These are phyloP conservation scores for Gossypium davidsonii DNA, from an alignment of 441 rosid genomes.

Conservation along the genomic window DNA sequence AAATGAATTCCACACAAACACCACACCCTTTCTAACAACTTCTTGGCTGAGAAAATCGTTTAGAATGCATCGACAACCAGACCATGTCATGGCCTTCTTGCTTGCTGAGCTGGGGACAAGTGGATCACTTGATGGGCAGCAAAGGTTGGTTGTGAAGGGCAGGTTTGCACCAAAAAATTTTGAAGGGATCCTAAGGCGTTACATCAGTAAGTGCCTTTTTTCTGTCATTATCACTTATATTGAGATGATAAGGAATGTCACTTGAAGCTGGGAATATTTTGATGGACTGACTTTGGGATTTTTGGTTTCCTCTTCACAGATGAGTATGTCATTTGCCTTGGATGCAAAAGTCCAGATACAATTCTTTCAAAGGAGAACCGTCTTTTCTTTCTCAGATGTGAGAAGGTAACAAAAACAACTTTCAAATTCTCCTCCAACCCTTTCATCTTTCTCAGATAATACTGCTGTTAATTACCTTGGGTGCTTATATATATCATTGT, in stretches of 20 bases:
- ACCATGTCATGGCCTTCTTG: constrained; percentile 56
- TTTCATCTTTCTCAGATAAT: not conserved
- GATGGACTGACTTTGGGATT: not conserved
- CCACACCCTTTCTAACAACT: not conserved
- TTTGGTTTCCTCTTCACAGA: constrained; percentile 23
- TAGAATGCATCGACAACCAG: constrained; percentile 78
- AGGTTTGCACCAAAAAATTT: constrained; percentile 66
- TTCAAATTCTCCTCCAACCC: not conserved
- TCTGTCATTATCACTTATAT: constrained; percentile 18
- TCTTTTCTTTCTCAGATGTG: constrained; percentile 52
- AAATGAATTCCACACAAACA: not conserved
- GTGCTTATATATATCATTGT: not conserved
- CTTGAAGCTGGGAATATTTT: not conserved
- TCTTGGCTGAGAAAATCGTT: not conserved
- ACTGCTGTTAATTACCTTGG: not conserved
- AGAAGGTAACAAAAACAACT: constrained; percentile 30
- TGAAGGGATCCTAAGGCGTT: constrained; percentile 61
- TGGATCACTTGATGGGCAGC: constrained; percentile 49
- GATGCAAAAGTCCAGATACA: constrained; percentile 65
- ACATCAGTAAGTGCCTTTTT: constrained; percentile 43
- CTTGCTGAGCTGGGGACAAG: constrained; percentile 47
- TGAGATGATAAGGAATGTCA: not conserved
- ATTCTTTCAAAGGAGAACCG: constrained; percentile 48
- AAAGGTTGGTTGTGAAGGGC: constrained; percentile 61
- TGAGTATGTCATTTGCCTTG: constrained; percentile 51